Percentiles rank a stretch among this genome's conserved stretches.
Evolutionary conservation across 495 filamentous ascomycete species (phyloP).

Genomic region (Patellaria atrata): DNA sequence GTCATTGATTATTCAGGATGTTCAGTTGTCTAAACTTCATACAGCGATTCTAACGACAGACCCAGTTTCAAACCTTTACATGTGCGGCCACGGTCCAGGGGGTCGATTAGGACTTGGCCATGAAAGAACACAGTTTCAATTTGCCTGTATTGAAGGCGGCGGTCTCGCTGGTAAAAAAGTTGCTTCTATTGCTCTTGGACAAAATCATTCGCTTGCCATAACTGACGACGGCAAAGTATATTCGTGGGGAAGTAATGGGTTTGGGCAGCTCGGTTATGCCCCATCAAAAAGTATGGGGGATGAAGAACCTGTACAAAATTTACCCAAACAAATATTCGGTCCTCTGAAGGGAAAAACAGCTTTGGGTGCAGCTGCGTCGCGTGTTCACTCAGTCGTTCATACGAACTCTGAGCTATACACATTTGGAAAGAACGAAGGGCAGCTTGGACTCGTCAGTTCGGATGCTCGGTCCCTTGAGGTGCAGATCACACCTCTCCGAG

Average conservation of each 20-base stretch:
- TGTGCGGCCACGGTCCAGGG: conserved; percentile 84
- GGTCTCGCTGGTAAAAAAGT: conserved; percentile 57
- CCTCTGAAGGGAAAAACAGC: conserved; percentile 74
- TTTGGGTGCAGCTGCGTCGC: conserved; percentile 74
- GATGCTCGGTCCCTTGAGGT: conserved; percentile 78
- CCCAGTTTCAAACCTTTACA: conserved; percentile 77
- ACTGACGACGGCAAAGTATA: conserved; percentile 69
- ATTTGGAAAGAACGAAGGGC: conserved; percentile 92
- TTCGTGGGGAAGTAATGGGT: conserved; percentile 85
- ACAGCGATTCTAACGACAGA: conserved; percentile 85
- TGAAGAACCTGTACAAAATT: conserved; percentile 64
- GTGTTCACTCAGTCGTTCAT: conserved; percentile 81
- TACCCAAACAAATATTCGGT: conserved; percentile 81
- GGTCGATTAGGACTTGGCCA: conserved; percentile 84
- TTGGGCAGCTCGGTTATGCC: conserved; percentile 73
- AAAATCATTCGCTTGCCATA: conserved; percentile 80
- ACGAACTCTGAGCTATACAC: conserved; percentile 72
- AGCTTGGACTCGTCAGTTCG: conserved; percentile 86
- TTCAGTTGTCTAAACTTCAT: conserved; percentile 80
- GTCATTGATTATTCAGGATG: conserved; percentile 57
- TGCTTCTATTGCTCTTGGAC: conserved; percentile 60
- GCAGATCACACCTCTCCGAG: conserved; percentile 69
- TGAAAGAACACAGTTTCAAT: conserved; percentile 72
- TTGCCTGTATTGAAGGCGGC: conserved; percentile 61
- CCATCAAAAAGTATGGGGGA: conserved; percentile 41